Evolutionary conservation across 202 grass and related monocot species (phyloP), one percentile per base, ranked within the genome.

Genomic region (Schoenoplectus tabernaemontani): DNA sequence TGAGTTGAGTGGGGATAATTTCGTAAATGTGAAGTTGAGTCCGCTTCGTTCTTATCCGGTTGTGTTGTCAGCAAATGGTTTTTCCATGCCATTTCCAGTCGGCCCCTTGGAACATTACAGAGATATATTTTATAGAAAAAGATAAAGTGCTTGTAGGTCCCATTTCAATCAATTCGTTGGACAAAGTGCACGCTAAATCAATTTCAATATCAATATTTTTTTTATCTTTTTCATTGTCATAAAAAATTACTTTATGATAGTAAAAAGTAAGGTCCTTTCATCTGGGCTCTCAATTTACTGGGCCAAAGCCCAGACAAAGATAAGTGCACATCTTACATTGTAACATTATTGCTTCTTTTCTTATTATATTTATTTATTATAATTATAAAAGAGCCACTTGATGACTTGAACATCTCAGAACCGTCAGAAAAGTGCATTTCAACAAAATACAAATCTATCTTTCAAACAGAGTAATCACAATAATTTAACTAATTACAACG

Each of bases 31-130:
- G 1, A 42, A 78, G 43, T 9, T 4, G 9, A 17, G 41, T 80
- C 59, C 64, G 77, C 4, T 26, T 80, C 8, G 78, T 44, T 17
- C 78, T 80, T 80, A 80, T 80, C 78, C 78, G 19, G 42, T 47
- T 80, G 13, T 39, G 20, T 15, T 54, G 15, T 39, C 59, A 80
- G 77, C 59, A 80, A 60, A 64, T 80, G 59, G 78, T 80, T 80
- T 75, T 75, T 33, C 54, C 15, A 33, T 64, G 57, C 11, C 23
- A 3, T 78, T 78, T 4, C 5, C 17, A 59, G 23, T 34, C 46
- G 24, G 46, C 46, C 70, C 70, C 70, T 54, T 17, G 58, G 57
- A 79, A 79, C 41, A 17, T 4, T 20, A 24, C 3, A 78, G 56
- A 20, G 7, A 13, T 56, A 79, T 43, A n/a, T 56, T 66, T 41